Evolutionary conservation across 768 basidiomycete species (phyloP).

Genomic region (Holtermannia corniformis): DNA sequence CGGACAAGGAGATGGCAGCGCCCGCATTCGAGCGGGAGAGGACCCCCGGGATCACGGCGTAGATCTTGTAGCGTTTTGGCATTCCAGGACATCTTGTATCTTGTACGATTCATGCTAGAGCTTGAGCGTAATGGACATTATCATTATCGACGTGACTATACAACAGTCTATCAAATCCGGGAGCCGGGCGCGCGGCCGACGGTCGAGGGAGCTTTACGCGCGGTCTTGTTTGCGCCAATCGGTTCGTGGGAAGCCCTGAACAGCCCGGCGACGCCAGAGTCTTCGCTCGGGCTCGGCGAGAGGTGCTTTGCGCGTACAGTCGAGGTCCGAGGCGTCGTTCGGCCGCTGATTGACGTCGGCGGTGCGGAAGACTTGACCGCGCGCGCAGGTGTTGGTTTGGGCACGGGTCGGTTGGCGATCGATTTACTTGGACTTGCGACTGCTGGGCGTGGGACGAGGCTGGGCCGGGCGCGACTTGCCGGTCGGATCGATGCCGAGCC

Average conservation of each 20-base stretch:
- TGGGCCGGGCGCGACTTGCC: neutral
- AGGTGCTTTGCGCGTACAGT: neutral
- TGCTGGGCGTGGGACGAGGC: slow-evolving; percentile 3
- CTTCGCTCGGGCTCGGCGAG: neutral
- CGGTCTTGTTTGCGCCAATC: too few species aligned
- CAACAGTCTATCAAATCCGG: too few species aligned
- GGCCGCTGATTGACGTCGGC: neutral
- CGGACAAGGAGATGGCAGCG: neutral
- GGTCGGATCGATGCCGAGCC: slow-evolving; percentile 13
- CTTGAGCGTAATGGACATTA: too few species aligned
- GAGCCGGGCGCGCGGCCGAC: too few species aligned
- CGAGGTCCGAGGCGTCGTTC: neutral
- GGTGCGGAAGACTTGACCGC: neutral
- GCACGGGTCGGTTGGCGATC: neutral
- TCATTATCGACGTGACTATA: too few species aligned
- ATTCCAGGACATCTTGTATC: too few species aligned
- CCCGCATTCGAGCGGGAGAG: too few species aligned
- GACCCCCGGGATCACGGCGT: too few species aligned
- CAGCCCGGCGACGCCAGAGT: slow-evolving; percentile 5
- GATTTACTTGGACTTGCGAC: neutral
- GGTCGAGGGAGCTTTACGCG: too few species aligned
- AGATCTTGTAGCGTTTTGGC: too few species aligned
- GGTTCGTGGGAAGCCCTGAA: too few species aligned
- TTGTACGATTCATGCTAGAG: too few species aligned
- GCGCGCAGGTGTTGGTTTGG: neutral